phyloP scores from a whole-genome alignment of 208 protist species.

The Leishmania guyanensis region DNA sequence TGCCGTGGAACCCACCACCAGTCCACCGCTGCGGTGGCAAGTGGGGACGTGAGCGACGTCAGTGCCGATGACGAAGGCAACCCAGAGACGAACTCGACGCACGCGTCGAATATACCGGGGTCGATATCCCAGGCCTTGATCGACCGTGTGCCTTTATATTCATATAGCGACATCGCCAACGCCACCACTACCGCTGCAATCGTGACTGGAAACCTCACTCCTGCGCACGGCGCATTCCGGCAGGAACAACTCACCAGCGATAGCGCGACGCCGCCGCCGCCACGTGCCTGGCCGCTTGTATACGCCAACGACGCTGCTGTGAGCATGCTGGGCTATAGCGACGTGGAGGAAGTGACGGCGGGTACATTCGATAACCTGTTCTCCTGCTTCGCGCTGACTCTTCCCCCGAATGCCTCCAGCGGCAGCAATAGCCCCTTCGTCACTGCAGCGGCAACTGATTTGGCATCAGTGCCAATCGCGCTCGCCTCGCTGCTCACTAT shows the following conservation, averaged over 20 bases:
- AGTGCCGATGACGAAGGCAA: background rate
- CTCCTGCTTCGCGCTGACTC: constrained; percentile 20
- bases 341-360: constrained; percentile 16
- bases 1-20: background rate
- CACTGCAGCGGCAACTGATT: background rate
- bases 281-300: constrained; percentile 21
- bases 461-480: background rate
- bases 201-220: background rate
- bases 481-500: background rate
- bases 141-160: background rate
- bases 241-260: background rate
- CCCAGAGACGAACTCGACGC: background rate
- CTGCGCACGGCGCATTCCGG: background rate
- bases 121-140: background rate
- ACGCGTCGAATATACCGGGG: background rate
- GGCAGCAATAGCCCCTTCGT: background rate
- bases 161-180: background rate
- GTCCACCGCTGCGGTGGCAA: background rate
- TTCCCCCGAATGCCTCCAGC: background rate
- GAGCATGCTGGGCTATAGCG: constrained; percentile 24
- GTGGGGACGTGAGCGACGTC: background rate
- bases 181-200: background rate
- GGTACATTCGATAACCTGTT: constrained; percentile 28
- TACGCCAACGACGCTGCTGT: constrained; percentile 32
- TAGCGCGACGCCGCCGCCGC: background rate